A percentile compares a stretch with the other conserved stretches of the same genome.
These are phyloP conservation scores for Nakaseomyces nivariensis DNA, from an alignment of 1,139 yeast species.

Conservation along the genomic window DNA sequence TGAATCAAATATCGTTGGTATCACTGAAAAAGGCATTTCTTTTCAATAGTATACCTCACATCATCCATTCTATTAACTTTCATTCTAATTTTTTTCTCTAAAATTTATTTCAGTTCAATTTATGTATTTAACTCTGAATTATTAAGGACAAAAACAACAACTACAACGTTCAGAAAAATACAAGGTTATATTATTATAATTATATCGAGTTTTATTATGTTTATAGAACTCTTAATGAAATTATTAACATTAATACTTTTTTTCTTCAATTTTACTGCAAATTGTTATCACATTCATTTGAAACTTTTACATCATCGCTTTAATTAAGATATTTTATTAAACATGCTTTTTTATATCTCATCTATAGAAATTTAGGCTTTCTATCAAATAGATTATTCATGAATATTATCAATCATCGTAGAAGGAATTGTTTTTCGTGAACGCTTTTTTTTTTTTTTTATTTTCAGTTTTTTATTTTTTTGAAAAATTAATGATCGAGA, in stretches of 20 bases:
- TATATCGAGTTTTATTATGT: background rate
- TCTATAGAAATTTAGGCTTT: too few species aligned
- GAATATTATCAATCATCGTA: too few species aligned
- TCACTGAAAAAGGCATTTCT: slow-evolving; percentile 1
- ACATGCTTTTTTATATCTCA: too few species aligned
- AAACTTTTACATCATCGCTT: too few species aligned
- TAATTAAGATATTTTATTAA: too few species aligned
- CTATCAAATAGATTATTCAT: too few species aligned
- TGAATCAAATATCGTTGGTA: background rate
- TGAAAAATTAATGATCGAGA: too few species aligned
- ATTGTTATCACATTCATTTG: too few species aligned
- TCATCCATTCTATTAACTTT: background rate
- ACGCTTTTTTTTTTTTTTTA: too few species aligned
- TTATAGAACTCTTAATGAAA: background rate
- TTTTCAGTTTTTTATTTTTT: too few species aligned
- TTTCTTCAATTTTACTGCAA: background rate
- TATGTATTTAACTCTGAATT: too few species aligned
- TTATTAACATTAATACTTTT: background rate
- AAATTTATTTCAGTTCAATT: slow-evolving; percentile 1
- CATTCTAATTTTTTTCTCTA: background rate
- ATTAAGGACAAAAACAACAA: background rate
- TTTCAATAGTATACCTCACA: background rate
- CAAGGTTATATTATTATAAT: background rate
- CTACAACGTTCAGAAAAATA: background rate
- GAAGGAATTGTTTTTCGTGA: too few species aligned